phyloP scores from a whole-genome alignment of 139 green algal genomes.

The Axilococcus clingmanii region DNA sequence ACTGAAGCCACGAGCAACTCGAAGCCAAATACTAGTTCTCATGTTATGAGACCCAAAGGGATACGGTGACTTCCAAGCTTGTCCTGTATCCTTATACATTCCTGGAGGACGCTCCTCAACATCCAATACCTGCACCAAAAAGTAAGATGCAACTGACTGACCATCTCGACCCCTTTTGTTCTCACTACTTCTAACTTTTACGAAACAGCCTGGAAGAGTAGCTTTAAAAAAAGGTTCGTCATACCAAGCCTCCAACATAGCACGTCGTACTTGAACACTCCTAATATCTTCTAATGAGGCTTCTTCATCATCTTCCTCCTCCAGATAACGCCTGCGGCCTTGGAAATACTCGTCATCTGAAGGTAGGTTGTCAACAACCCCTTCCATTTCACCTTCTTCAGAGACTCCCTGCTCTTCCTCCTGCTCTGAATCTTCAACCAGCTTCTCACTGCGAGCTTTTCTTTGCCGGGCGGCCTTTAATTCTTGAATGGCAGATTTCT shows the following conservation, averaged over 20 bases:
- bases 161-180: not conserved
- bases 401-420: conserved; percentile 3
- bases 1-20: conserved; percentile 21
- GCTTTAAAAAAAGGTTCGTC: conserved; percentile 43
- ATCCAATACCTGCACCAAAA: conserved; percentile 24
- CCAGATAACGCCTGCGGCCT: conserved; percentile 1
- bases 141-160: conserved; percentile 2
- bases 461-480: conserved; percentile 23
- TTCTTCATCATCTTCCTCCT: conserved; percentile 34
- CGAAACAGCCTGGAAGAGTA: conserved; percentile 32
- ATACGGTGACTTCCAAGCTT: conserved; percentile 23
- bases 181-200: conserved; percentile 7
- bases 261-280: conserved; percentile 29
- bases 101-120: conserved; percentile 28
- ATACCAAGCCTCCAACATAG: conserved; percentile 43
- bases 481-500: conserved; percentile 38
- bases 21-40: conserved; percentile 31
- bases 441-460: conserved; percentile 10
- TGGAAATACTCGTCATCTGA: not conserved
- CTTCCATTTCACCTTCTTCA: conserved; percentile 3
- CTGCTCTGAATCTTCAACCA: conserved; percentile 1
- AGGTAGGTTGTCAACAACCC: not conserved
- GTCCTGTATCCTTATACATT: conserved; percentile 22
- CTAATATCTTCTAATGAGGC: conserved; percentile 28
- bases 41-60: conserved; percentile 7